Conservation (phyloP, 495 filamentous ascomycete species). For the Parmelia sp. region DNA sequence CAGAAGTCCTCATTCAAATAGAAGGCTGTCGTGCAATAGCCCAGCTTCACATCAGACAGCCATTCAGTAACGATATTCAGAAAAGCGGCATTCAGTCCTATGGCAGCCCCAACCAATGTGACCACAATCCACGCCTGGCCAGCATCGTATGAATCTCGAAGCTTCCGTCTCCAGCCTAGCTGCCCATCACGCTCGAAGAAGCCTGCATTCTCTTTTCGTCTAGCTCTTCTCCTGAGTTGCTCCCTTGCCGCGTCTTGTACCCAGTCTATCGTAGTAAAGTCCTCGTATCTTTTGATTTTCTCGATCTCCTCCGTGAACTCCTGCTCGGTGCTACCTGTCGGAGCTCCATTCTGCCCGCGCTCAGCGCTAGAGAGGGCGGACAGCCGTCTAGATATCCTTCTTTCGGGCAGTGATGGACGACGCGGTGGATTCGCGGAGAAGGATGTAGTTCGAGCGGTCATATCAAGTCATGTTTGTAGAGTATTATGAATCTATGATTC, state of each 20-base stretch:
- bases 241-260: constrained; percentile 94
- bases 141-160: constrained; percentile 87
- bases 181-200: constrained; percentile 68
- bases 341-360: constrained; percentile 47
- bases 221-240: constrained; percentile 69
- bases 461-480: constrained; percentile 38
- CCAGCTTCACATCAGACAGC: constrained; percentile 91
- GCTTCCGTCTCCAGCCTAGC: constrained; percentile 72
- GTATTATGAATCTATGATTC: neutral
- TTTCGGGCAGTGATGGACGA: constrained; percentile 51
- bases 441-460: constrained; percentile 59
- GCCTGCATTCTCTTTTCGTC: constrained; percentile 64
- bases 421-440: constrained; percentile 44
- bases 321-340: constrained; percentile 37
- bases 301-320: constrained; percentile 91
- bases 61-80: constrained; percentile 96
- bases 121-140: constrained; percentile 98
- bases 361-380: constrained; percentile 65
- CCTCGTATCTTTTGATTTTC: constrained; percentile 95
- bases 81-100: constrained; percentile 88
- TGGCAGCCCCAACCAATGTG: constrained; percentile 84
- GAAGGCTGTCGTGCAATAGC: constrained; percentile 89
- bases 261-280: constrained; percentile 99
- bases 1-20: constrained; percentile 98
- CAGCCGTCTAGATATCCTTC: constrained; percentile 58